phyloP scores from a whole-genome alignment of 2,329 filamentous ascomycete species.

The Ophiognomonia clavigignenti-juglandacearum region DNA sequence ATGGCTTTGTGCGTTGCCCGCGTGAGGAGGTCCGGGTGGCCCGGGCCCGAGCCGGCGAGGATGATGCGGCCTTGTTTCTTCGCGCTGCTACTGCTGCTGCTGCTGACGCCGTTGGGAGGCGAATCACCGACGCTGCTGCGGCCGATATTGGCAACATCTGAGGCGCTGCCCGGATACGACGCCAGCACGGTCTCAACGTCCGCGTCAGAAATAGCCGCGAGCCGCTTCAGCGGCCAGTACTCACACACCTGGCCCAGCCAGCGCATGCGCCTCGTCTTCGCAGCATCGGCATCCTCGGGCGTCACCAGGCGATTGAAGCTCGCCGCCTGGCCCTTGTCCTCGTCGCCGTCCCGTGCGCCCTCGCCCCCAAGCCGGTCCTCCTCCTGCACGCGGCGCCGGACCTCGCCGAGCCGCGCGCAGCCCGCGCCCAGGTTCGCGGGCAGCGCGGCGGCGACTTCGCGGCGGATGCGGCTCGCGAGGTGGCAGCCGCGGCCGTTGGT shows the following conservation, averaged over 20 bases:
- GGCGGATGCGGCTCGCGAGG: slow-evolving; percentile 79
- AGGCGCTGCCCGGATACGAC: slow-evolving; percentile 50
- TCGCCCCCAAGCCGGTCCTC: slow-evolving; percentile 53
- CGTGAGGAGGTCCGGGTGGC: slow-evolving; percentile 87
- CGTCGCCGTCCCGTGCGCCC: slow-evolving; percentile 42
- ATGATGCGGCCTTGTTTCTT: slow-evolving; percentile 63
- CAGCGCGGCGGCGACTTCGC: slow-evolving; percentile 79
- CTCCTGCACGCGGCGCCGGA: slow-evolving; percentile 67
- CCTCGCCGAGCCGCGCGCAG: slow-evolving; percentile 70
- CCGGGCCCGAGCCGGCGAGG: slow-evolving; percentile 86
- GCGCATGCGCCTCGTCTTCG: slow-evolving; percentile 76
- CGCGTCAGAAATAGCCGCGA: slow-evolving; percentile 73
- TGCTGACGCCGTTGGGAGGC: slow-evolving; percentile 21
- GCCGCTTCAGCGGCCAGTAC: slow-evolving; percentile 87
- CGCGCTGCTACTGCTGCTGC: slow-evolving; percentile 19
- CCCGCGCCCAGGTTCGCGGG: slow-evolving; percentile 71
- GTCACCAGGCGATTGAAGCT: slow-evolving; percentile 80
- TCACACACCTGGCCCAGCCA: slow-evolving; percentile 97
- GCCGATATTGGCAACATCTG: slow-evolving; percentile 13
- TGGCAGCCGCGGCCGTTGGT: slow-evolving; percentile 95
- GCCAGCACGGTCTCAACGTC: slow-evolving; percentile 75
- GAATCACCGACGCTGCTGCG: slow-evolving; percentile 16
- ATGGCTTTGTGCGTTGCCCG: slow-evolving; percentile 75
- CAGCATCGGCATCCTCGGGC: slow-evolving; percentile 69
- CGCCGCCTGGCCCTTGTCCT: slow-evolving; percentile 70